A percentile compares a stretch with the other conserved stretches of the same genome.
phyloP scores from a whole-genome alignment of 768 basidiomycete genomes.

The Udeniomyces megalosporus region DNA sequence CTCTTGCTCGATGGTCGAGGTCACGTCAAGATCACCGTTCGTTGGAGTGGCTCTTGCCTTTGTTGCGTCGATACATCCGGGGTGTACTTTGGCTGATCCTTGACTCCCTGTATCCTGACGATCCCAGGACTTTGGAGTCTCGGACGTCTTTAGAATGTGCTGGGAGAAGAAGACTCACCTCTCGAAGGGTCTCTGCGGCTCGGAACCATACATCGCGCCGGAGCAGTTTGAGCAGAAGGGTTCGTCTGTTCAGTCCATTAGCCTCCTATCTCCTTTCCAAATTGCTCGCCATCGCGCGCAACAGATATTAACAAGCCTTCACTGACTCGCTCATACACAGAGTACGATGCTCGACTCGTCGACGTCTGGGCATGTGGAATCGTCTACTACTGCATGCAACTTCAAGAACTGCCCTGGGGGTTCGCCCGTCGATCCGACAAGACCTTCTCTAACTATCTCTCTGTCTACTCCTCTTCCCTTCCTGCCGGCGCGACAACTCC shows the following conservation, averaged over 20 bases:
- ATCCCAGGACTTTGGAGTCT: slow-evolving; percentile 70
- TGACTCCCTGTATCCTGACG: background rate
- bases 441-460: slow-evolving; percentile 60
- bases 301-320: too few relatives aligned
- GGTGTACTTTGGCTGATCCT: slow-evolving; percentile 14
- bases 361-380: slow-evolving; percentile 96
- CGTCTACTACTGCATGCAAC: slow-evolving; percentile 93
- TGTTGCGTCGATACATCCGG: slow-evolving; percentile 10
- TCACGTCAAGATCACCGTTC: slow-evolving; percentile 60
- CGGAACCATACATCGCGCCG: slow-evolving; percentile 96
- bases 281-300: too few relatives aligned
- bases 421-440: slow-evolving; percentile 69
- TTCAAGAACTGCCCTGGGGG: slow-evolving; percentile 96
- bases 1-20: slow-evolving; percentile 82
- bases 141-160: slow-evolving; percentile 94
- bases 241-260: too few relatives aligned
- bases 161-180: slow-evolving; percentile 96
- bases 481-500: slow-evolving; percentile 21
- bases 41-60: slow-evolving; percentile 11
- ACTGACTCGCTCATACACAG: slow-evolving; percentile 37
- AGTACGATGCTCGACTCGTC: slow-evolving; percentile 91
- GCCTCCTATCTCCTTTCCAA: too few relatives aligned
- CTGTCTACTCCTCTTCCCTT: slow-evolving; percentile 35
- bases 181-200: slow-evolving; percentile 91
- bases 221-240: slow-evolving; percentile 95